Evolutionary conservation across 2,329 filamentous ascomycete species (phyloP).

Genomic region (Cercospora brassicicola): DNA sequence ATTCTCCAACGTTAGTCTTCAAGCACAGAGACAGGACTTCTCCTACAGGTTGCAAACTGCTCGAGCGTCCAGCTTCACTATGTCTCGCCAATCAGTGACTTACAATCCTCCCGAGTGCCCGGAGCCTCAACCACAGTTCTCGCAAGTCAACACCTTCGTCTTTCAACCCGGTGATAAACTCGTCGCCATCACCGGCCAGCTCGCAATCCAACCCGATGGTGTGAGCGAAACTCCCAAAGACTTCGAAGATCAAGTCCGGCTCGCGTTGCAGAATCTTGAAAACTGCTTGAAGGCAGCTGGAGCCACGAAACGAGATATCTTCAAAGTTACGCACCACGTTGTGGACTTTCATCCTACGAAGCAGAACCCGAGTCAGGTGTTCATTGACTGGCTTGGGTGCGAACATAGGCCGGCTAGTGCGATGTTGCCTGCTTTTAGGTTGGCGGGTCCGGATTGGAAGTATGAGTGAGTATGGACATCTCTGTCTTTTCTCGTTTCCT

Average conservation of each 20-base stretch:
- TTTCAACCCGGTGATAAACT: constrained; percentile 20
- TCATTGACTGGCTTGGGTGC: constrained; percentile 25
- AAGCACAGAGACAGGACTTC: not conserved
- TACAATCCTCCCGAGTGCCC: constrained; percentile 17
- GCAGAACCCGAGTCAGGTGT: constrained; percentile 23
- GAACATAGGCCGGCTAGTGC: constrained; percentile 27
- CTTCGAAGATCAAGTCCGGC: constrained; percentile 23
- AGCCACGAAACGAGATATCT: constrained; percentile 26
- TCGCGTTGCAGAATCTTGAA: constrained; percentile 26
- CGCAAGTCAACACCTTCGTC: constrained; percentile 23
- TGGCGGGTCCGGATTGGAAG: constrained; percentile 19
- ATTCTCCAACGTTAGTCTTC: not conserved
- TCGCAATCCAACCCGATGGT: constrained; percentile 21
- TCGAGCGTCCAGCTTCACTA: not conserved
- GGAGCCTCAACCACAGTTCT: constrained; percentile 23
- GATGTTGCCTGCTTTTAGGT: constrained; percentile 22
- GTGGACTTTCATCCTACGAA: constrained; percentile 26
- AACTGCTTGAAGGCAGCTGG: constrained; percentile 24
- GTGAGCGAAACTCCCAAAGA: constrained; percentile 14
- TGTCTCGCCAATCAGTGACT: constrained; percentile 5
- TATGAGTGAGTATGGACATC: constrained; percentile 24
- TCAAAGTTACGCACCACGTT: constrained; percentile 30
- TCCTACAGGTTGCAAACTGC: not conserved
- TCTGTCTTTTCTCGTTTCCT: too few relatives aligned
- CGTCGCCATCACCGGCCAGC: constrained; percentile 26